A percentile compares a stretch with the other conserved stretches of the same genome.
Conservation (phyloP, 2,329 filamentous ascomycete species). For the Aspergillus aculeatus region DNA sequence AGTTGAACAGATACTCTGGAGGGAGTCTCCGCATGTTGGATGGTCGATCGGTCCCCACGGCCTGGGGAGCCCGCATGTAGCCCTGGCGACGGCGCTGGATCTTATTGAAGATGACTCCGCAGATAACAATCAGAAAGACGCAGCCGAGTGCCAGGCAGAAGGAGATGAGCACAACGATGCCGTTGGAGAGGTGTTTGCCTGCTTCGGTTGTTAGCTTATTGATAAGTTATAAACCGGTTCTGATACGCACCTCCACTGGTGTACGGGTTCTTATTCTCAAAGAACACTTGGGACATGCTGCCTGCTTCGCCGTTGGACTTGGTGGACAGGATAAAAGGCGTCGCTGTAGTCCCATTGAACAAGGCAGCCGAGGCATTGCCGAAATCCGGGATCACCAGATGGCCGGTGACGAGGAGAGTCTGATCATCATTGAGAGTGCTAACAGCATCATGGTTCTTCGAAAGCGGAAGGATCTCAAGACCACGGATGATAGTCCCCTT, state of each 20-base stretch:
- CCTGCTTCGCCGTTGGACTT: slow-evolving; percentile 64
- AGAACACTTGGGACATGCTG: slow-evolving; percentile 78
- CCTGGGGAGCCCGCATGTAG: slow-evolving; percentile 46
- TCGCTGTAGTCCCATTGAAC: slow-evolving; percentile 77
- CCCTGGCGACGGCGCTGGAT: slow-evolving; percentile 49
- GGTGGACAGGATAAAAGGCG: slow-evolving; percentile 77
- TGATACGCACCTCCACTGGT: slow-evolving; percentile 56
- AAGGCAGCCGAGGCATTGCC: slow-evolving; percentile 82
- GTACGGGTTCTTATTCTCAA: slow-evolving; percentile 78
- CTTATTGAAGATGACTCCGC: slow-evolving; percentile 49
- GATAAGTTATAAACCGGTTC: background rate
- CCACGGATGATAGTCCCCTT: slow-evolving; percentile 69
- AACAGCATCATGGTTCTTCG: slow-evolving; percentile 63
- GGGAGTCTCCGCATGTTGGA: slow-evolving; percentile 47
- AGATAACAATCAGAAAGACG: slow-evolving; percentile 49
- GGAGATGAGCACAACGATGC: slow-evolving; percentile 47
- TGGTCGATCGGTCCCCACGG: slow-evolving; percentile 46
- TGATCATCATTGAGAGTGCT: slow-evolving; percentile 66
- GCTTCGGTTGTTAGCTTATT: slow-evolving; percentile 1
- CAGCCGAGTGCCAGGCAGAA: slow-evolving; percentile 49
- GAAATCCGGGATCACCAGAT: slow-evolving; percentile 70
- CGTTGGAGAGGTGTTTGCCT: slow-evolving; percentile 43
- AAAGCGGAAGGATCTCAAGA: slow-evolving; percentile 76
- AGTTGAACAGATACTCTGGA: slow-evolving; percentile 48
- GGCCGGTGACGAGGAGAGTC: slow-evolving; percentile 79